Base-by-base conservation (phyloP, 768 basidiomycete genomes). In the Amanita phalloides region DNA sequence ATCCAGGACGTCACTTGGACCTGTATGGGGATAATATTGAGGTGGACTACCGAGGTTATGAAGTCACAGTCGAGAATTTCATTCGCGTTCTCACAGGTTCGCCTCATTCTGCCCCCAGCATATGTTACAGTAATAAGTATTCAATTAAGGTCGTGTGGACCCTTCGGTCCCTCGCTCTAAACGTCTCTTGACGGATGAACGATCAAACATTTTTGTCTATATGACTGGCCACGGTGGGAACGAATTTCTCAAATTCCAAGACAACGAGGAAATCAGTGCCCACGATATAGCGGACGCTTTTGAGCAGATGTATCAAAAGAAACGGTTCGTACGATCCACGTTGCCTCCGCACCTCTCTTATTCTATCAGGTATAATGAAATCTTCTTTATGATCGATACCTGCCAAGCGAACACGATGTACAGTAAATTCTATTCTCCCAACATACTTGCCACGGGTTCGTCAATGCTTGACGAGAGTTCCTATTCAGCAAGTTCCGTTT, bases 171-270 rank as follows among this genome's bases (percentile, higher is more conserved):
- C 95, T 3, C 84, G 91, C 7, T 91, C 89, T 0, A 98, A 99
- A 61, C 86, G 95, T 13, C 78, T 99, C 3, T 72, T 96, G 37
- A 86, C 90, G 0, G 94, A 99, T 60, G 86, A 90, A 52, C 73
- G 81, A 26, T 92, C 89, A 5, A 98, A 98, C 61, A 75, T 99
- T 54, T 97, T 98, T 62, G 82, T 99, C 17, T 98, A 96, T 67
- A 89, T 98, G 90, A 95, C 96, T 0, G 96, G 96, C 0, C 96
- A 98, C 59, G 96, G 96, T 10, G 96, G 96, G 0, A 88, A 95
- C 60, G 96, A 96, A 66, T 99, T 98, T 64, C 79, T 99, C 62
- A 98, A 99, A 65, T 98, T 99, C 66, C 96, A 99, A 63, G 96
- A 99, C 63, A 93, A 89, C 64, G 96, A 98, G 66, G 96, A 99